phyloP scores from a whole-genome alignment of 2,329 filamentous ascomycete species.

The Fusarium fujikuroi region DNA sequence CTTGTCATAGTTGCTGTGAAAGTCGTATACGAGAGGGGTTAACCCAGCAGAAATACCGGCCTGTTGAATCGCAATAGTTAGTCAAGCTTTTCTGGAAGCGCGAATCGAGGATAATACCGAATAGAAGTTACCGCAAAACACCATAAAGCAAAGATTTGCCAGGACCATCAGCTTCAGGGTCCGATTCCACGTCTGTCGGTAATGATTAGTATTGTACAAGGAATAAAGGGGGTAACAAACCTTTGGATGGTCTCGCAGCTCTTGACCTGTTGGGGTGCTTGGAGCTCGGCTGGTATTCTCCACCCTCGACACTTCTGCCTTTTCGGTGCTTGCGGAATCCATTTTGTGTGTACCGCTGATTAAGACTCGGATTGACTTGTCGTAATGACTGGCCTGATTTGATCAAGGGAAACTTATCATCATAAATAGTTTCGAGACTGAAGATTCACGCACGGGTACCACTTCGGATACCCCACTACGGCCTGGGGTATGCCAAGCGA shows the following conservation, averaged over 20 bases:
- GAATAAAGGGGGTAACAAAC: neutral
- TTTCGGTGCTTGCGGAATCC: neutral
- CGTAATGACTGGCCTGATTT: no score
- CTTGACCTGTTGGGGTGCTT: neutral
- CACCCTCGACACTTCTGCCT: neutral
- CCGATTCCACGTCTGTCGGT: neutral
- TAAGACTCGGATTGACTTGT: fast-evolving
- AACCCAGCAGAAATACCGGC: neutral
- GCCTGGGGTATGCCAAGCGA: no score
- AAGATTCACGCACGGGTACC: neutral
- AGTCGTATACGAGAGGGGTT: neutral
- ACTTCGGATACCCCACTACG: neutral
- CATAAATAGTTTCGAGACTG: neutral
- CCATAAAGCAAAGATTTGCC: neutral
- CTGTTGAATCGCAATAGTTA: neutral
- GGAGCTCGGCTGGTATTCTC: neutral
- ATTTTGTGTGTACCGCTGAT: neutral
- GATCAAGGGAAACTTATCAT: no score
- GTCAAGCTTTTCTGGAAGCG: fast-evolving
- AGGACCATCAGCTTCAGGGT: neutral
- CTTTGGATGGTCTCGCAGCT: neutral
- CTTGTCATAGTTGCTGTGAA: neutral
- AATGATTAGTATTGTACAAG: neutral
- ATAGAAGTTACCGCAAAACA: neutral
- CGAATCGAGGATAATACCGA: neutral